Evolutionary conservation across 352 stramenopile genomes (phyloP).

Genomic region (Ochromonadaceae sp.): DNA sequence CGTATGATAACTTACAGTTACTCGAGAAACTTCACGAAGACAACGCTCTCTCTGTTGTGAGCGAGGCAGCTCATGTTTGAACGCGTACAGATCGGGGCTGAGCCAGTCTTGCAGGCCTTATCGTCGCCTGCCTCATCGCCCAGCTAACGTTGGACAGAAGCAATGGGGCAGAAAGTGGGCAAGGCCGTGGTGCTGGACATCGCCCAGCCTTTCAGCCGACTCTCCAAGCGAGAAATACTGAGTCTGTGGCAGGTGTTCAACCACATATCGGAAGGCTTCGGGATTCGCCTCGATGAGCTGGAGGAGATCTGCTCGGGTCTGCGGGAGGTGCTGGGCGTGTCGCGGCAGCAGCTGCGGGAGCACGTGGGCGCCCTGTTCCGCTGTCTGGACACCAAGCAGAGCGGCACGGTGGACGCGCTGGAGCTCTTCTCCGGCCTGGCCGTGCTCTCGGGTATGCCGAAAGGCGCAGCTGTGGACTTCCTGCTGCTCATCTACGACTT

Average conservation of each 20-base stretch:
- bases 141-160: no score
- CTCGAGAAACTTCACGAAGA: no score
- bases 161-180: no score
- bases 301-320: conserved; percentile 1
- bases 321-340: neutral
- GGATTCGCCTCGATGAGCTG: neutral
- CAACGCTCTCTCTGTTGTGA: no score
- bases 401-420: conserved; percentile 11
- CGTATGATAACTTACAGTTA: no score
- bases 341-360: neutral
- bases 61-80: no score
- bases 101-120: no score
- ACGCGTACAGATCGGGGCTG: no score
- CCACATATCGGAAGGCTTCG: neutral
- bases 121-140: no score
- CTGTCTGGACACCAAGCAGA: neutral
- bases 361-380: neutral
- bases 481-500: conserved; percentile 10
- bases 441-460: neutral
- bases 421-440: neutral
- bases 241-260: conserved; percentile 1
- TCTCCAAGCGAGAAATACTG: no score
- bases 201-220: no score
- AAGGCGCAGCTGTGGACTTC: neutral
- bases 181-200: no score